These are phyloP conservation scores for Chlamydomonas sp. DNA, from an alignment of 139 green algal genomes.

Conservation along the genomic window DNA sequence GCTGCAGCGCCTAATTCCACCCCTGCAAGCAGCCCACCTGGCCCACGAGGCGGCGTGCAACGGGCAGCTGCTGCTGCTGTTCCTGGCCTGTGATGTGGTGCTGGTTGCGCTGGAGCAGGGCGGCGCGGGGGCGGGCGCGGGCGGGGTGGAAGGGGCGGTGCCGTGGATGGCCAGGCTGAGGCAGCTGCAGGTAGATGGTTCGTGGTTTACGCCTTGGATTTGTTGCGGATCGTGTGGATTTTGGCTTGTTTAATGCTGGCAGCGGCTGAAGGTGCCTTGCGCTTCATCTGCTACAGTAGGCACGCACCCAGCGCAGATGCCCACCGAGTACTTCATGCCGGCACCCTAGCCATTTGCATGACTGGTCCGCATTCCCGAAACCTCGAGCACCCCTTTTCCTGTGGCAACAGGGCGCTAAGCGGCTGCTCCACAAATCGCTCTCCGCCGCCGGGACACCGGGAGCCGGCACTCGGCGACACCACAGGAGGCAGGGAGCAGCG, in stretches of 20 bases:
- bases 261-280: too few species aligned
- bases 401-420: slow-evolving; percentile 4
- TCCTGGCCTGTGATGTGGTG: slow-evolving; percentile 17
- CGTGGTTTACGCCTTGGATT: too few species aligned
- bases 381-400: neutral
- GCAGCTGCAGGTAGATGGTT: slow-evolving; percentile 4
- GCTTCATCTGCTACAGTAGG: too few species aligned
- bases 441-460: neutral
- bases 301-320: too few species aligned
- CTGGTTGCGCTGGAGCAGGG: slow-evolving; percentile 10
- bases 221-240: too few species aligned
- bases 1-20: neutral
- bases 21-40: slow-evolving; percentile 8
- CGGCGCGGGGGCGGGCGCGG: neutral
- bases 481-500: neutral
- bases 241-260: too few species aligned
- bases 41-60: neutral
- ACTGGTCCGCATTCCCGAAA: too few species aligned
- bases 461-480: too few species aligned
- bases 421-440: neutral
- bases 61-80: slow-evolving; percentile 22
- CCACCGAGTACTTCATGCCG: too few species aligned
- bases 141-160: neutral
- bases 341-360: too few species aligned
- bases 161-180: slow-evolving; percentile 13